Evolutionary conservation across 345 rosid species (phyloP), one percentile per base, ranked within the genome.

Genomic region (Aquilaria malaccensis): DNA sequence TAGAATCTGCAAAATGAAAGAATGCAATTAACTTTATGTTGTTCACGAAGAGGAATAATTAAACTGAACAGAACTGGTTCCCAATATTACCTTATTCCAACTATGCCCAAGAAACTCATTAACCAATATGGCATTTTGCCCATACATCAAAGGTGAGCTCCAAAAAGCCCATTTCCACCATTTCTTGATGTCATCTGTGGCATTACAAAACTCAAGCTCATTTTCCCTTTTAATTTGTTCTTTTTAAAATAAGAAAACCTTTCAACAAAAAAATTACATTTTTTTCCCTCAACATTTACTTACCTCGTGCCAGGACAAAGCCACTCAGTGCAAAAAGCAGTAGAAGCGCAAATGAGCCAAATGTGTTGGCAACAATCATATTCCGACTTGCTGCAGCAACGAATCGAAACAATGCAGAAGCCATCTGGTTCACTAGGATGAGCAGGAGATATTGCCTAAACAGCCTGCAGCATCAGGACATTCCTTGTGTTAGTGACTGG

Each of bases 81-180:
- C 64, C 58, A 33, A 60, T 50, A 48, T 67, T 80, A 88, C 96
- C 55, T 61, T 81, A 30, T 58, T 75, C 89, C 96, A 91, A 55
- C 87, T 82, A 11, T 84, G 52, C 45, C 86, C 94, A 14, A 85
- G 83, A 77, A 83, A 84, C 73, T 88, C 96, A 48, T 88, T 91
- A 33, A 70, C 72, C 12, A 58, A 59, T 3, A 88, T 64, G 0
- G 94, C 96, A 14, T 76, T 91, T 50, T 88, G 91, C 64, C 79
- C 82, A 43, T 91, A 91, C 94, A 84, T 86, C 56, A 91, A 46
- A 11, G 98, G 94, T 30, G 96, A 91, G 53, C 65, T 32, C 98
- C 98, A 91, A 65, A 74, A 91, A 59, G 80, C 94, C 96, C 96
- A 88, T 12, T 80, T 77, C 98, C 96, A 88, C 98, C 96, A 91